These are phyloP conservation scores for Boletus coccyginus DNA, from an alignment of 768 basidiomycete species.

Conservation along the genomic window DNA sequence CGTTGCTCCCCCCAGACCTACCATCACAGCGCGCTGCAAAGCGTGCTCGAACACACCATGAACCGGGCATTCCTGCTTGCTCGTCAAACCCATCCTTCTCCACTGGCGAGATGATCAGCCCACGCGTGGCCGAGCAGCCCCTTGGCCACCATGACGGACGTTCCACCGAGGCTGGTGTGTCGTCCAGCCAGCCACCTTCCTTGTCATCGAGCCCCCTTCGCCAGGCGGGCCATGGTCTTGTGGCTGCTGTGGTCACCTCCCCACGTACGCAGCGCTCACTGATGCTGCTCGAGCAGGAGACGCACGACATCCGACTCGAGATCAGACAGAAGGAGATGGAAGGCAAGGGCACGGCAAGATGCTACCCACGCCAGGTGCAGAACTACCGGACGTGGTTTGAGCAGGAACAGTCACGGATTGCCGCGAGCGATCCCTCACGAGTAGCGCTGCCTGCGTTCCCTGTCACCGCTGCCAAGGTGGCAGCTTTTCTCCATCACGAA, in stretches of 20 bases:
- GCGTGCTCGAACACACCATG: no score
- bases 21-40: no score
- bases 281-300: background rate
- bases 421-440: background rate
- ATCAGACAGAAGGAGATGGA: conserved; percentile 9
- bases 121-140: no score
- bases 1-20: no score
- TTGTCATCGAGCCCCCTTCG: no score
- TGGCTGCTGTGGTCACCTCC: background rate
- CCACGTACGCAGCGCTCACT: background rate
- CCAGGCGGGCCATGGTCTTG: no score
- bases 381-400: conserved; percentile 27
- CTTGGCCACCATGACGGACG: no score
- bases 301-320: background rate
- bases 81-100: no score
- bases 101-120: no score
- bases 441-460: conserved; percentile 24
- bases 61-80: no score
- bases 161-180: no score
- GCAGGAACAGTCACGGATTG: conserved; percentile 8
- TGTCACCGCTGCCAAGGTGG: conserved; percentile 30
- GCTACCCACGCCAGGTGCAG: conserved; percentile 27
- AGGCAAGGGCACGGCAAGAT: conserved; percentile 25
- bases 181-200: no score
- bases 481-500: conserved; percentile 31